Evolutionary conservation across 176 grass and related monocot species (phyloP).

Genomic region (Leersia perrieri): DNA sequence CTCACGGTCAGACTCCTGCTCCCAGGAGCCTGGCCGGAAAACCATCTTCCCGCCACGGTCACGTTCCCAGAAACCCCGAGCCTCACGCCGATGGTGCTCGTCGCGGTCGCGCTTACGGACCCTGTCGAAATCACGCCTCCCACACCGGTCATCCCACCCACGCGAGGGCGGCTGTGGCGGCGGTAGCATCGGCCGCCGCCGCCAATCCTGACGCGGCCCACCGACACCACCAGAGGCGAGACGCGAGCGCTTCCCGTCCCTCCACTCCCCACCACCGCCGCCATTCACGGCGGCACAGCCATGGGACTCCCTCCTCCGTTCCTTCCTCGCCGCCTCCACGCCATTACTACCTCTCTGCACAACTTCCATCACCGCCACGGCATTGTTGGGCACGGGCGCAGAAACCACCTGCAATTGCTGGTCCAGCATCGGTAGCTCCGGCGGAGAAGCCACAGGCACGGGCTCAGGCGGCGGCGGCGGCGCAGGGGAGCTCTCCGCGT

Average conservation of each 20-base stretch:
- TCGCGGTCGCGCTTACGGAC: constrained; percentile 75
- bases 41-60: constrained; percentile 85
- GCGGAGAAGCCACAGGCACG: neutral
- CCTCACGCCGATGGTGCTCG: constrained; percentile 51
- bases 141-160: constrained; percentile 39
- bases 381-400: constrained; percentile 23
- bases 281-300: constrained; percentile 6
- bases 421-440: neutral
- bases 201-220: constrained; percentile 18
- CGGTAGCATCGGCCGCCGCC: neutral
- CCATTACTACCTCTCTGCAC: constrained; percentile 8
- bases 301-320: constrained; percentile 7
- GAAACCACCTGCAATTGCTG: constrained; percentile 1
- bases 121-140: constrained; percentile 58
- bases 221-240: neutral
- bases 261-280: constrained; percentile 26
- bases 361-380: neutral
- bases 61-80: constrained; percentile 84
- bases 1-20: constrained; percentile 57
- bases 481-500: constrained; percentile 42
- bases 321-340: constrained; percentile 9
- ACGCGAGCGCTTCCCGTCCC: constrained; percentile 58
- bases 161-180: constrained; percentile 14
- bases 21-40: constrained; percentile 79
- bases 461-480: neutral